Evolutionary conservation across 257 asterid species (phyloP), one percentile per base, ranked within the genome.

Genomic region (Leptodermis oblonga): DNA sequence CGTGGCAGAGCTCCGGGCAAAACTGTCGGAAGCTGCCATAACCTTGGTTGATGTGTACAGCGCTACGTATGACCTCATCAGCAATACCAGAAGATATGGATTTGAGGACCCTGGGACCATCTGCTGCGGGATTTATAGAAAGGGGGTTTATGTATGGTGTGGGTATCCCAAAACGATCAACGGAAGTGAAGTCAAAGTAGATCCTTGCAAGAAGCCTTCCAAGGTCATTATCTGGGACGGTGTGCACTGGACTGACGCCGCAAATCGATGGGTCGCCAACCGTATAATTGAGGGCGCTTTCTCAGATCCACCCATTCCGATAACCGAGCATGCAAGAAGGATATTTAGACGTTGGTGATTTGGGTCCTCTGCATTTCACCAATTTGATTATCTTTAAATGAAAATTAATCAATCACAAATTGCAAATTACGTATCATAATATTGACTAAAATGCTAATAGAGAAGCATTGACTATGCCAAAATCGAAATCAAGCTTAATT

Each of bases 111-210:
- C 87, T 31, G 81, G 77, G 15, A 66, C 49, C 8, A 79, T 82
- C 25, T 87, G 92, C 33, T 89, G 95, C 51, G 92, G 96, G 7
- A 56, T 73, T 30, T 90, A 85, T 67, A 87, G 84, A n/a, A 70
- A 68, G 0, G 83, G 79, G 66, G 83, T 88, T 22, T 77, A 83
- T 79, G 85, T 91, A 36, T 90, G 94, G 48, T 73, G 80, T 23
- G 60, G 60, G 1, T n/a, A 18, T 8, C 82, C 33, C 59, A 87
- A 81, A 71, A 73, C 1, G 3, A 80, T 85, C 22, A 85, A 84
- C 42, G 95, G 86, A 0, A 84, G 31, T 13, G 73, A 84, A 77
- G 83, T 85, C 2, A 54, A 25, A 36, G 88, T 85, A 0, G 86
- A 65, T 42, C 75, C 96, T 26, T 89, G 95, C 72, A 26, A 71